Percentiles rank a stretch among this genome's conserved stretches.
Conservation (phyloP, 768 basidiomycete species). For the Postia placenta region DNA sequence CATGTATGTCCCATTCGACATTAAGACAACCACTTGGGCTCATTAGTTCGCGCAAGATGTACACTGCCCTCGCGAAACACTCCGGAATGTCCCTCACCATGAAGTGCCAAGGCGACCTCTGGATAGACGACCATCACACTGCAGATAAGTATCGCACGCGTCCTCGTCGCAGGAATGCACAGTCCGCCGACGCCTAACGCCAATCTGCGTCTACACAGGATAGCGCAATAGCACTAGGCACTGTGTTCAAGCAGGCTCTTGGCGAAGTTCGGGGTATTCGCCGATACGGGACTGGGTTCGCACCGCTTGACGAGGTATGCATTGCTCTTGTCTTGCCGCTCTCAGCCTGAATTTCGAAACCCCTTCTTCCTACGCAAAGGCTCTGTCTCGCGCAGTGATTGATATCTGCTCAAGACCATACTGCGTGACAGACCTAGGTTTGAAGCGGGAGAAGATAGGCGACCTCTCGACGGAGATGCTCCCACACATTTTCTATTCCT, state of each 20-base stretch:
- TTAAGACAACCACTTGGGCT: too few relatives aligned
- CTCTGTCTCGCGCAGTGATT: constrained; percentile 91
- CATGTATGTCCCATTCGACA: constrained; percentile 75
- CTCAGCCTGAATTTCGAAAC: background rate
- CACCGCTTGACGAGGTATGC: constrained; percentile 90
- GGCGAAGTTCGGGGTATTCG: constrained; percentile 93
- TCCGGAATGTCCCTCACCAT: constrained; percentile 88
- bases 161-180: constrained; percentile 12
- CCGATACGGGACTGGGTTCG: constrained; percentile 94
- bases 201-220: constrained; percentile 57
- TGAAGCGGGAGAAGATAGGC: constrained; percentile 88
- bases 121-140: constrained; percentile 98
- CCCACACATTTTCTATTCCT: constrained; percentile 95
- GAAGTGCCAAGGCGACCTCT: constrained; percentile 91
- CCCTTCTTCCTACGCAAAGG: constrained; percentile 47
- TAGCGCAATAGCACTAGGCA: constrained; percentile 79
- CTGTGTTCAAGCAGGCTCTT: constrained; percentile 90
- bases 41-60: too few relatives aligned
- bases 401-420: constrained; percentile 98
- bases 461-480: constrained; percentile 97
- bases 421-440: constrained; percentile 87
- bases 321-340: too few relatives aligned
- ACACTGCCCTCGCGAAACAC: constrained; percentile 95
- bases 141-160: constrained; percentile 73
- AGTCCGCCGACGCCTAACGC: too few relatives aligned